phyloP scores from a whole-genome alignment of 257 asterid species.

The Przewalskia tangutica region DNA sequence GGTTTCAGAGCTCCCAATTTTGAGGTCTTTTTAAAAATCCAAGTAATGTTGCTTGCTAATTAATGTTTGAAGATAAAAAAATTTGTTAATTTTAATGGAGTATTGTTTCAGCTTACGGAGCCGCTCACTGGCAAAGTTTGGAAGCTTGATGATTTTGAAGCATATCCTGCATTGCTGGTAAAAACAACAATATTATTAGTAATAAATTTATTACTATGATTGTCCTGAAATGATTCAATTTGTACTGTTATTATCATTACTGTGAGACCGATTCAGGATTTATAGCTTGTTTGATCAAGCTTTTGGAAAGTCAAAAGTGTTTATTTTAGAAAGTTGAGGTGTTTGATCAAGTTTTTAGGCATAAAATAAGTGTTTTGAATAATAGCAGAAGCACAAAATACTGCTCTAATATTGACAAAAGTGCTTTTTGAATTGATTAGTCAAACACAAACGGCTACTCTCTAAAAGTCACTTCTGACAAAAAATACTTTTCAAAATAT shows the following conservation, averaged over 20 bases:
- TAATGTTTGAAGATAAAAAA: background rate
- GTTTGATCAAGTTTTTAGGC: too few relatives aligned
- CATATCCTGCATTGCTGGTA: slow-evolving; percentile 83
- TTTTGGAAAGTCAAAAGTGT: too few relatives aligned
- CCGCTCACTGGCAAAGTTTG: slow-evolving; percentile 82
- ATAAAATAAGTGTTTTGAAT: too few relatives aligned
- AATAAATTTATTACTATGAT: background rate
- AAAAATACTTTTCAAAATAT: too few relatives aligned
- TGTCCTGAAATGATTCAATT: background rate
- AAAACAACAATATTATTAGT: background rate
- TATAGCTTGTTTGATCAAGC: too few relatives aligned
- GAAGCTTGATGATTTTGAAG: slow-evolving; percentile 69
- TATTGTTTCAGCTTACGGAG: slow-evolving; percentile 52
- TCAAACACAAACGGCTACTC: too few relatives aligned
- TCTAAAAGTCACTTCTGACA: too few relatives aligned
- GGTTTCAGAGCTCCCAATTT: slow-evolving; percentile 82
- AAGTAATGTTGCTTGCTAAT: background rate
- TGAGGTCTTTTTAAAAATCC: slow-evolving; percentile 28
- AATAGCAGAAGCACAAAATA: too few relatives aligned
- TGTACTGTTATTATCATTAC: background rate
- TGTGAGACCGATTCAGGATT: too few relatives aligned
- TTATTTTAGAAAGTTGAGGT: too few relatives aligned
- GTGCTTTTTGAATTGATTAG: too few relatives aligned
- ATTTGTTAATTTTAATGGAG: background rate
- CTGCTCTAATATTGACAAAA: too few relatives aligned